These are phyloP conservation scores for Chaetomium sp. DNA, from an alignment of 2,329 filamentous ascomycete species.

Conservation along the genomic window DNA sequence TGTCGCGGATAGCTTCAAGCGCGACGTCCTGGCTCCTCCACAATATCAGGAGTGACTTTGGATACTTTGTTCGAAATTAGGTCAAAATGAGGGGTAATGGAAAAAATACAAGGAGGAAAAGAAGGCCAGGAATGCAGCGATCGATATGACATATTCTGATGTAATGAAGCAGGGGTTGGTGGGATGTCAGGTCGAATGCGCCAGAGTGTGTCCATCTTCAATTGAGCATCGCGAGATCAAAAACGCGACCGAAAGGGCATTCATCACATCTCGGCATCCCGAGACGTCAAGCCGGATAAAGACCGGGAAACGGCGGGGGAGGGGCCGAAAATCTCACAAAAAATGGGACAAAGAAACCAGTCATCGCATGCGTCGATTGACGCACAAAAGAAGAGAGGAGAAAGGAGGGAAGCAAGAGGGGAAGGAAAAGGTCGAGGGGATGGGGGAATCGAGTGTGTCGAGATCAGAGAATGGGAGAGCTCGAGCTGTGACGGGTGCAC, in stretches of 20 bases:
- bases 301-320: not conserved
- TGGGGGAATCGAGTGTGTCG: constrained; percentile 10
- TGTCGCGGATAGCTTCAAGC: constrained; percentile 25
- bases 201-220: constrained; percentile 11
- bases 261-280: not conserved
- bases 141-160: constrained; percentile 2
- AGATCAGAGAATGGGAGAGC: constrained; percentile 20
- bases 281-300: constrained; percentile 2
- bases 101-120: constrained; percentile 7
- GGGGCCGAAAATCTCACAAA: constrained; percentile 16
- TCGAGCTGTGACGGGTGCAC: constrained; percentile 21
- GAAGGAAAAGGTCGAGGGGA: constrained; percentile 13
- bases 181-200: constrained; percentile 18
- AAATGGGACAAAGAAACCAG: constrained; percentile 17
- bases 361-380: constrained; percentile 4
- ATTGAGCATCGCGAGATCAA: constrained; percentile 14
- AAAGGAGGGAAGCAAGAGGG: constrained; percentile 23
- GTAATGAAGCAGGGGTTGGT: constrained; percentile 22
- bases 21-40: constrained; percentile 1
- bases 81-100: not conserved
- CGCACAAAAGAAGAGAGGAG: constrained; percentile 2
- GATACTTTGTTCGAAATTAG: constrained; percentile 4
- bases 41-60: constrained; percentile 23
- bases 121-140: constrained; percentile 15
- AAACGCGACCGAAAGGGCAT: constrained; percentile 17